A percentile compares a stretch with the other conserved stretches of the same genome.
Evolutionary conservation across 192 early-diverging fungal genomes (phyloP).

Genomic region (Coemansia nantahalensis): DNA sequence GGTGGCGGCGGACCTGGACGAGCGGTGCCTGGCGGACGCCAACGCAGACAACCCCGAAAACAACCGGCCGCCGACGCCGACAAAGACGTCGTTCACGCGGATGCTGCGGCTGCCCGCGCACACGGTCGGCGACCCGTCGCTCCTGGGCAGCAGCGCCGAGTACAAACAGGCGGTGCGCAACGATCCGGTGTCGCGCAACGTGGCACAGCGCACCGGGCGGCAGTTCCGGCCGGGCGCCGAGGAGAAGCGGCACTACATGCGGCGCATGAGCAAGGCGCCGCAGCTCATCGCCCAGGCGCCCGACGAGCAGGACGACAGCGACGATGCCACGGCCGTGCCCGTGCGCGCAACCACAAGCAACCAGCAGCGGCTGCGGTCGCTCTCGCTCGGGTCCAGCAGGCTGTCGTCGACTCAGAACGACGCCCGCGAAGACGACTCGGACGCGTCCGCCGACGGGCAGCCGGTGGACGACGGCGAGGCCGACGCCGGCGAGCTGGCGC

Average conservation of each 20-base stretch:
- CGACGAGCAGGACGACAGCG: too few relatives aligned
- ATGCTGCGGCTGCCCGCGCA: slow-evolving; percentile 35
- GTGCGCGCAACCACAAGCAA: too few relatives aligned
- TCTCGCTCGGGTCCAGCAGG: too few relatives aligned
- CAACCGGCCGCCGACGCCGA: slow-evolving; percentile 52
- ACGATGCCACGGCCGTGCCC: too few relatives aligned
- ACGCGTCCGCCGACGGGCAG: slow-evolving; percentile 1
- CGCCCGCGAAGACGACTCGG: slow-evolving; percentile 1
- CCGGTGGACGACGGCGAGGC: background rate
- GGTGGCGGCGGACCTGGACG: slow-evolving; percentile 48
- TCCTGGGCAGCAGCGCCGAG: slow-evolving; percentile 26
- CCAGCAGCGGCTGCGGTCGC: too few relatives aligned
- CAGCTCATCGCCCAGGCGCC: slow-evolving; percentile 25
- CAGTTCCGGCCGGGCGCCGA: slow-evolving; percentile 43
- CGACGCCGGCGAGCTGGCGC: slow-evolving; percentile 1
- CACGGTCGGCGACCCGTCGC: slow-evolving; percentile 9
- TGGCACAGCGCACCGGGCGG: slow-evolving; percentile 46
- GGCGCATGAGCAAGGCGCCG: slow-evolving; percentile 46
- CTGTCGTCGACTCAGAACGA: too few relatives aligned
- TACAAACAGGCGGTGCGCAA: slow-evolving; percentile 26
- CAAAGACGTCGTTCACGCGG: slow-evolving; percentile 40
- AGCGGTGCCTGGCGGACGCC: slow-evolving; percentile 46
- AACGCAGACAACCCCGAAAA: slow-evolving; percentile 51
- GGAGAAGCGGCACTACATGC: slow-evolving; percentile 44
- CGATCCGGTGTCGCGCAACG: slow-evolving; percentile 47